phyloP scores from a whole-genome alignment of 1,284 basidiomycete genomes.

The Schizophyllum amplum region DNA sequence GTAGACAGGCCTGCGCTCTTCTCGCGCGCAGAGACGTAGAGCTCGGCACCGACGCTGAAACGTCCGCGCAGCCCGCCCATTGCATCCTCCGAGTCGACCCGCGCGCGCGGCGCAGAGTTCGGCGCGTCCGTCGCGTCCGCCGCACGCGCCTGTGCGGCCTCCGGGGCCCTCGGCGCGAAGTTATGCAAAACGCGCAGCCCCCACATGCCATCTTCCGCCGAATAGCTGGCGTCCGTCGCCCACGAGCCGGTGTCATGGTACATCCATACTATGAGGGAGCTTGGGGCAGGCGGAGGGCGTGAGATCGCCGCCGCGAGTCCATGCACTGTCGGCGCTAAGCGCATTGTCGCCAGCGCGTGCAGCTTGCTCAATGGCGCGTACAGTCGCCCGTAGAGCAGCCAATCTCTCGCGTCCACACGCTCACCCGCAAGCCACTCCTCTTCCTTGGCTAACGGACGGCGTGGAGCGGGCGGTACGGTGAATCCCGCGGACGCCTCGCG shows the following conservation, averaged over 20 bases:
- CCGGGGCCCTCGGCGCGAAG: slow-evolving; percentile 34
- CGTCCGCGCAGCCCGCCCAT: slow-evolving; percentile 85
- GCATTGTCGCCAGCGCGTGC: slow-evolving; percentile 83
- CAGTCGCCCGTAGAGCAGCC: slow-evolving; percentile 86
- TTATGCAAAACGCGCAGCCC: slow-evolving; percentile 89
- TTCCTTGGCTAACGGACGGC: slow-evolving; percentile 62
- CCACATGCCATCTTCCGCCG: slow-evolving; percentile 90
- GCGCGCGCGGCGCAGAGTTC: slow-evolving; percentile 19
- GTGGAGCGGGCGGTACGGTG: slow-evolving; percentile 72
- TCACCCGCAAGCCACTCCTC: slow-evolving; percentile 78
- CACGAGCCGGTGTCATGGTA: slow-evolving; percentile 91
- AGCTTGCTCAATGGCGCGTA: slow-evolving; percentile 86
- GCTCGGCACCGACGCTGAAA: slow-evolving; percentile 87
- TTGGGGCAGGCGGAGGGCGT: slow-evolving; percentile 51
- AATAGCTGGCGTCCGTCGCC: slow-evolving; percentile 93
- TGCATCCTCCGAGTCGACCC: slow-evolving; percentile 85
- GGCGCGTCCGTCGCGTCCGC: not conserved
- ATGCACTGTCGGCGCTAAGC: slow-evolving; percentile 69
- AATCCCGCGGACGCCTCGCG: slow-evolving; percentile 44
- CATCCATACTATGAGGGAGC: slow-evolving; percentile 81
- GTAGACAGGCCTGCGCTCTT: slow-evolving; percentile 92
- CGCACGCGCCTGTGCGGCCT: not conserved
- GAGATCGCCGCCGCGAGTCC: slow-evolving; percentile 69
- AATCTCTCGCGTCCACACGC: slow-evolving; percentile 72
- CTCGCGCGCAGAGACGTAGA: slow-evolving; percentile 92